Percentiles rank a stretch among this genome's conserved stretches.
These are phyloP conservation scores for Ramaria rubella DNA, from an alignment of 768 basidiomycete species.

Conservation along the genomic window DNA sequence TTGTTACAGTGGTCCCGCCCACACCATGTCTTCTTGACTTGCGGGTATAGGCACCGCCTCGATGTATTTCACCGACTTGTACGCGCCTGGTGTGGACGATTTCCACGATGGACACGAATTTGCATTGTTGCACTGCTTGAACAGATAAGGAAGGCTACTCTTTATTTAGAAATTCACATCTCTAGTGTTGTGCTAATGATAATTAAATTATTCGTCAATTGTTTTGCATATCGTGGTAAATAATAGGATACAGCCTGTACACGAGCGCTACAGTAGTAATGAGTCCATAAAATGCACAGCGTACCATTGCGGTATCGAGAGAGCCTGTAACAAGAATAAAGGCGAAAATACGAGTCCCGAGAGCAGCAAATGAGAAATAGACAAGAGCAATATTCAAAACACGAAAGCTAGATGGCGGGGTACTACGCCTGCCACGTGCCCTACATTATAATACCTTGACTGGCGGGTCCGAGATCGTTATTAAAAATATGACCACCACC, in stretches of 20 bases:
- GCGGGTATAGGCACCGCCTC: no score
- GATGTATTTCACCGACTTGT: no score
- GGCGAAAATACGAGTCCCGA: not conserved
- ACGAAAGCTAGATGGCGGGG: not conserved
- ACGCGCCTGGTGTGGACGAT: no score
- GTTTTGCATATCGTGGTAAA: not conserved
- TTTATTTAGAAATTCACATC: no score
- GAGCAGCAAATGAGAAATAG: not conserved
- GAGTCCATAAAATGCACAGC: not conserved
- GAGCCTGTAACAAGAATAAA: not conserved
- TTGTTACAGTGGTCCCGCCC: no score
- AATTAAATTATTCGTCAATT: not conserved
- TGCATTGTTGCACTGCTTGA: no score
- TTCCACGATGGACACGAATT: no score
- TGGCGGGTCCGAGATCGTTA: not conserved
- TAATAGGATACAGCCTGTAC: not conserved
- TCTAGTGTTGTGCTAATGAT: no score
- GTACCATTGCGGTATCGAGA: not conserved
- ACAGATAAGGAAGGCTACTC: no score
- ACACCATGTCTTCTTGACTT: no score
- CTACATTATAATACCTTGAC: not conserved
- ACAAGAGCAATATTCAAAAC: not conserved
- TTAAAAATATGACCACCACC: not conserved
- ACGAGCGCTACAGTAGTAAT: not conserved
- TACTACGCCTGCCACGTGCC: not conserved